Evolutionary conservation across 2,329 filamentous ascomycete species (phyloP).

Genomic region (Penicillium palitans): DNA sequence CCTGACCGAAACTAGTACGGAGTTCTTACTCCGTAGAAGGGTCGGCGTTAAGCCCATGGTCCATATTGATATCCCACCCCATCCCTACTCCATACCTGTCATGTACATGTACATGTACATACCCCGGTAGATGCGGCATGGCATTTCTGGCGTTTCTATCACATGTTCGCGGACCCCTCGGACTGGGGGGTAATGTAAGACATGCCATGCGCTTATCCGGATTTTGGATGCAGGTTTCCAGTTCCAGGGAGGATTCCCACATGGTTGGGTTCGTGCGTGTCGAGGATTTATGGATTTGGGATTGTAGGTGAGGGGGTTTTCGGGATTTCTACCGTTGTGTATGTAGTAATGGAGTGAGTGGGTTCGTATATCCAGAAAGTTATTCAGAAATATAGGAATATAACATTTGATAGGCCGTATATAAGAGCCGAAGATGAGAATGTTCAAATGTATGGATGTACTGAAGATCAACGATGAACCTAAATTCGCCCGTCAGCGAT

Average conservation of each 20-base stretch:
- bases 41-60: background rate
- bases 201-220: constrained; percentile 6
- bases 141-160: background rate
- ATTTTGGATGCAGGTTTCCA: constrained; percentile 5
- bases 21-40: background rate
- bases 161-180: background rate
- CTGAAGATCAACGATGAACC: background rate
- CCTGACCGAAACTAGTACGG: background rate
- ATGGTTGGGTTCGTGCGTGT: constrained; percentile 1
- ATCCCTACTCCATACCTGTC: background rate
- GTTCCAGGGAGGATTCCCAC: constrained; percentile 7
- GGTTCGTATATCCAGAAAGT: background rate
- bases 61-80: background rate
- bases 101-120: background rate
- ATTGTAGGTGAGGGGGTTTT: background rate
- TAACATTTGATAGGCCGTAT: background rate
- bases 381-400: background rate
- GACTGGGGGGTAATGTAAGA: background rate
- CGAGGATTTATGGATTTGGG: background rate
- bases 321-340: background rate
- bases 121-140: constrained; percentile 1
- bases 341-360: background rate
- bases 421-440: background rate
- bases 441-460: background rate
- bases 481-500: background rate